A percentile compares a stretch with the other conserved stretches of the same genome.
Evolutionary conservation across 2,329 filamentous ascomycete genomes (phyloP).

Genomic region (Pestalotiopsis sp.): DNA sequence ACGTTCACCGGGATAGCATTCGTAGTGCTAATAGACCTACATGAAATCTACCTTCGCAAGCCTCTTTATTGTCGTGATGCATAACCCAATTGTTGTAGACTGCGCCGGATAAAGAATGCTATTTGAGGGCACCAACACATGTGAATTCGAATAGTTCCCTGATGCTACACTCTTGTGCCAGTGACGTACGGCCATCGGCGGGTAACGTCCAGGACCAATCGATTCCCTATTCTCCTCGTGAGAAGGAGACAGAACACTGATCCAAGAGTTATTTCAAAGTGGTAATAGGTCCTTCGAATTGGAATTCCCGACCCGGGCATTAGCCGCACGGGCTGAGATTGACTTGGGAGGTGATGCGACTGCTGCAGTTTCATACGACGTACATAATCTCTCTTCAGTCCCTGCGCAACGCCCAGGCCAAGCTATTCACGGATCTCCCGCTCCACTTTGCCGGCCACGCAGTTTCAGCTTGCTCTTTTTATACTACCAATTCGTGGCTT

Average conservation of each 20-base stretch:
- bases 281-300: too few species aligned
- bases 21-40: constrained; percentile 8
- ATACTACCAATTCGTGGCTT: neutral
- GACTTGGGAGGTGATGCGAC: neutral
- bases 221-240: too few species aligned
- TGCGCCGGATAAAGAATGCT: too few species aligned
- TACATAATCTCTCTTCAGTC: neutral
- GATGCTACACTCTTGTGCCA: too few species aligned
- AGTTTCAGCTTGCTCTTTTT: neutral
- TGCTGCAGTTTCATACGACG: neutral
- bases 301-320: neutral
- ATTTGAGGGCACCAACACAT: too few species aligned
- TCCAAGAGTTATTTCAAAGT: too few species aligned
- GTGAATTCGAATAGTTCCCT: too few species aligned
- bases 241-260: too few species aligned
- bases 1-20: constrained; percentile 3
- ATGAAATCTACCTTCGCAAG: neutral
- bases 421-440: neutral
- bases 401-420: neutral
- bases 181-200: too few species aligned
- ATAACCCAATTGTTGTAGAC: too few species aligned
- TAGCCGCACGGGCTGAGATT: neutral
- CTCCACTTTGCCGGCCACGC: neutral
- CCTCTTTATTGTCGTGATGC: neutral
- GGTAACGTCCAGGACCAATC: too few species aligned